Evolutionary conservation across 192 early-diverging fungal genomes (phyloP), one percentile per base, ranked within the genome.

Genomic region (Backusella morwellensis): DNA sequence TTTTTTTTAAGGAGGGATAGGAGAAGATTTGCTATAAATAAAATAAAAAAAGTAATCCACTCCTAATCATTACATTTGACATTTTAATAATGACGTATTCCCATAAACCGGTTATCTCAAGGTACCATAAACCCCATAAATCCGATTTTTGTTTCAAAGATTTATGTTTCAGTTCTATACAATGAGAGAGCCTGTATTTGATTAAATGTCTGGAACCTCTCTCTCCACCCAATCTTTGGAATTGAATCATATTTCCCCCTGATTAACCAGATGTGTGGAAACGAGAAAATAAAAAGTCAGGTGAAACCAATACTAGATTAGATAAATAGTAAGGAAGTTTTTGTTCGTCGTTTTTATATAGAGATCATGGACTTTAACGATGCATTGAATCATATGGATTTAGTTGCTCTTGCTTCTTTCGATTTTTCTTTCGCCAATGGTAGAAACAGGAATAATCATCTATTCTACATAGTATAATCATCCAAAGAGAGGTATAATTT

Each of bases 41-140:
- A 63, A 14, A 29, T 14, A 63, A 11, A 63, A 29, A 63, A 29
- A 63, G 56, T 29, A 29, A 26, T 1, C 23, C 11, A 29, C 56
- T 63, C 56, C 56, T 63, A 29, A 29, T 29, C 12, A 63, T 63
- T 63, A 14, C 11, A 12, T 12, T 63, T 63, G 23, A 29, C 56
- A 63, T 63, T 63, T 63, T 63, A 63, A 63, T 63, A 63, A 63
- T 63, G 56, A 29, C 56, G 56, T 63, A 14, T 23, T 26, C 56
- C 21, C 23, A 29, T 63, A 63, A 63, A 11, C 56, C 26, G 26
- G 56, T 63, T 63, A 23, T 14, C 23, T 0, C 21, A 21, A 63
- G 47, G 47, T 17, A 50, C 47, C 47, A 50, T 19, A 6, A 50
- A 50, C 47, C 47, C 47, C 47, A 50, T 50, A 50, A 50, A 50